Evolutionary conservation across 2,329 filamentous ascomycete species (phyloP), one percentile per base, ranked within the genome.

Genomic region (Fusarium proliferatum): DNA sequence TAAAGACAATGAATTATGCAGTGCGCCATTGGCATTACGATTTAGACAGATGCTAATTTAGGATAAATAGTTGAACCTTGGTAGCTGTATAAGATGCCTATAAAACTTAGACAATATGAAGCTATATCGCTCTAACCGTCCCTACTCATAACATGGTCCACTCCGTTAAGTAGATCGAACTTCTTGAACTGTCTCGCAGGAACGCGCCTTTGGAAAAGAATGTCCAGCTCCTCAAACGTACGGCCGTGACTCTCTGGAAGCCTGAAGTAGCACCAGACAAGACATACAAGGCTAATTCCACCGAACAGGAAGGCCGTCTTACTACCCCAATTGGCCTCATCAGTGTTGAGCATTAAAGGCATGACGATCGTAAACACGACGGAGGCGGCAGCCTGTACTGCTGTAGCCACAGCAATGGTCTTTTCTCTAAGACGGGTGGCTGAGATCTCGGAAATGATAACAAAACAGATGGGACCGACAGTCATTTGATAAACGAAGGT

Each of bases 381-480:
- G 2, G 74, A 68, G 13, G 75, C 30, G 9, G 77, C 52, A n/a
- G 63, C 77, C 34, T 81, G 78, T 0, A 77, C 76, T 12, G 77
- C 76, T 7, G 83, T 80, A 0, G 81, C 83, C 6, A 84, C 71
- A 0, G 84, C 84, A 23, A 86, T 81, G 0, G 84, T 85, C 68
- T 85, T 81, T 10, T 83, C 81, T 5, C 84, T 78, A 21, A 86
- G 77, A 16, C 84, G 82, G 4, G 81, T 83, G 0, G 83, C 82
- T 2, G 82, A 82, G 9, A 82, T 80, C 76, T 86, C 84, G 6
- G 83, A 78, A 1, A 85, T 79, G 49, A 85, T 77, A 16, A 82
- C 82, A 76, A 84, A 85, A 53, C 80, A 81, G 30, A 85, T 82
- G 5, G 84, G 84, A 0, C 84, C 84, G 34, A 85, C 80, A 7